phyloP scores from a whole-genome alignment of 768 basidiomycete genomes.

The Roridomyces roridus region DNA sequence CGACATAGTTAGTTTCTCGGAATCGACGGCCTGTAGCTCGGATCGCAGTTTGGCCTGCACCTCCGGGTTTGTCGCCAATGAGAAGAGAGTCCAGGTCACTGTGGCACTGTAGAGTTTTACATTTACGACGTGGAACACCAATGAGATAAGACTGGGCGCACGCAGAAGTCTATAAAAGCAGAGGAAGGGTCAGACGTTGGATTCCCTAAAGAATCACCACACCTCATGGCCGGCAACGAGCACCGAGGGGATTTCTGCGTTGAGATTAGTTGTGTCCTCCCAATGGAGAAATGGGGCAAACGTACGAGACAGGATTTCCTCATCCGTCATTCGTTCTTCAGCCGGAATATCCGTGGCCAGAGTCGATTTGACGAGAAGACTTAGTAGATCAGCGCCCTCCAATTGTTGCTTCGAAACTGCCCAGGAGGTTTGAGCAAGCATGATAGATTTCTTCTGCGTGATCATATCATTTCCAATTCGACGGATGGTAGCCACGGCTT shows the following conservation, averaged over 20 bases:
- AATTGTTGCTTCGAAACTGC: not conserved
- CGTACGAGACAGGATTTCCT: not conserved
- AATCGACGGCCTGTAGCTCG: slow-evolving; percentile 38
- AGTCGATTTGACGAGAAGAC: not conserved
- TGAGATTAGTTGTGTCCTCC: too few relatives aligned
- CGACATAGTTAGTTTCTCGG: slow-evolving; percentile 46
- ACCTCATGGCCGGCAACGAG: not conserved
- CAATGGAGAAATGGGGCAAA: too few relatives aligned
- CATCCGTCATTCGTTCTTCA: not conserved
- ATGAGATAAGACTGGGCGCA: not conserved
- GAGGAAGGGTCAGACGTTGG: not conserved
- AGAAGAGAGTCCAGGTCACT: slow-evolving; percentile 42
- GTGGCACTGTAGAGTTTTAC: slow-evolving; percentile 17
- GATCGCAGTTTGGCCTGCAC: slow-evolving; percentile 43
- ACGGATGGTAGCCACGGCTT: not conserved
- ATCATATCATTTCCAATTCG: slow-evolving; percentile 1
- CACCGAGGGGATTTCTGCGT: not conserved
- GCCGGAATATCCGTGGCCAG: not conserved
- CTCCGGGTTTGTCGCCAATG: slow-evolving; percentile 37
- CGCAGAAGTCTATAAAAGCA: not conserved
- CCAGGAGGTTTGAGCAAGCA: not conserved
- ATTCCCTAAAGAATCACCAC: not conserved
- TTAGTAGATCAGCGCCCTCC: not conserved
- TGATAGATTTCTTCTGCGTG: not conserved
- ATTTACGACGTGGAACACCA: not conserved